phyloP scores from a whole-genome alignment of 306 rosid genomes.

The Cucumis sativus region Cucumber_9930_V3 NC_026655.2:21521501-21522000 shows the following conservation, averaged over 20 bases:
- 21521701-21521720: background rate
- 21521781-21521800: background rate
- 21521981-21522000: background rate
- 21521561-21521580: background rate
- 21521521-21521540: background rate
- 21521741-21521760: slow-evolving; percentile 9
- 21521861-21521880: background rate
- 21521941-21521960: background rate
- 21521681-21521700: background rate
- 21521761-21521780: slow-evolving; percentile 7
- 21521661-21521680: background rate
- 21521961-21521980: background rate
- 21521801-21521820: background rate
- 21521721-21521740: slow-evolving; percentile 3
- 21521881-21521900: background rate
- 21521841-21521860: background rate
- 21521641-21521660: background rate
- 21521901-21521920: background rate
- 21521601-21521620: background rate
- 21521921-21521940: background rate
- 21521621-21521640: background rate
- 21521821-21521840: slow-evolving; percentile 13
- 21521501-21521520: background rate
- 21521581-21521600: background rate
- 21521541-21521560: background rate